phyloP scores from a whole-genome alignment of 371 early-diverging fungal genomes.

The Mortierella sp. region DNA sequence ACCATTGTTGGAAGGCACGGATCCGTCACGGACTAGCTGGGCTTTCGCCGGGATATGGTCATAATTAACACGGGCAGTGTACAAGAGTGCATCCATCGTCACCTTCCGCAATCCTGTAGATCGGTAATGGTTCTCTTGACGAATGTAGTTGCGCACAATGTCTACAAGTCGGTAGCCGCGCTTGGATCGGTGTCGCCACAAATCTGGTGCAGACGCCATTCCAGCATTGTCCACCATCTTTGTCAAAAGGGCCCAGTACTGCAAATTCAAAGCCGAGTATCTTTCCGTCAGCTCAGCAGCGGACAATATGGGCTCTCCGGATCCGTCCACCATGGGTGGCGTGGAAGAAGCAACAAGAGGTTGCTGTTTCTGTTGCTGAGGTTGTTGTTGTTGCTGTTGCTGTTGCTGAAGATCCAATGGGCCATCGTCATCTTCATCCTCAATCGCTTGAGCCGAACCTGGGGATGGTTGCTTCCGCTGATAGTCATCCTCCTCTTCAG shows the following conservation, averaged over 20 bases:
- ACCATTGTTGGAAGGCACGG: neutral
- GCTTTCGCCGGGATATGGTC: conserved; percentile 38
- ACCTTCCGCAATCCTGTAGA: conserved; percentile 38
- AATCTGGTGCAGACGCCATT: conserved; percentile 48
- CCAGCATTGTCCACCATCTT: conserved; percentile 59
- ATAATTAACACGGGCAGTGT: conserved; percentile 37
- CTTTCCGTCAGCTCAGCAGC: conserved; percentile 49
- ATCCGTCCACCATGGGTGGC: conserved; percentile 43
- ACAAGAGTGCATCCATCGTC: conserved; percentile 48
- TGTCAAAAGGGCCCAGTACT: conserved; percentile 63
- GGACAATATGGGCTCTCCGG: conserved; percentile 33
- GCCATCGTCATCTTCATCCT: conserved; percentile 13
- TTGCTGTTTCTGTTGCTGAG: conserved; percentile 10
- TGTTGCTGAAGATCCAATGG: conserved; percentile 1
- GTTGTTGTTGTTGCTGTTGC: conserved; percentile 7
- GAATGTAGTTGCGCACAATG: conserved; percentile 53
- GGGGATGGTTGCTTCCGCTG: conserved; percentile 8
- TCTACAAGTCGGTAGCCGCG: conserved; percentile 50
- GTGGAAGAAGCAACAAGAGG: conserved; percentile 33
- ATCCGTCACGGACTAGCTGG: conserved; percentile 3
- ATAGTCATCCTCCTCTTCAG: conserved; percentile 43
- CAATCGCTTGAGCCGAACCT: neutral
- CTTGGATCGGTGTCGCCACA: conserved; percentile 55
- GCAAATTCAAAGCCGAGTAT: conserved; percentile 60
- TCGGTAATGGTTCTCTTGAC: conserved; percentile 50